Evolutionary conservation across 2,329 filamentous ascomycete genomes (phyloP).

Genomic region (Cordyceps cateniannulata): DNA sequence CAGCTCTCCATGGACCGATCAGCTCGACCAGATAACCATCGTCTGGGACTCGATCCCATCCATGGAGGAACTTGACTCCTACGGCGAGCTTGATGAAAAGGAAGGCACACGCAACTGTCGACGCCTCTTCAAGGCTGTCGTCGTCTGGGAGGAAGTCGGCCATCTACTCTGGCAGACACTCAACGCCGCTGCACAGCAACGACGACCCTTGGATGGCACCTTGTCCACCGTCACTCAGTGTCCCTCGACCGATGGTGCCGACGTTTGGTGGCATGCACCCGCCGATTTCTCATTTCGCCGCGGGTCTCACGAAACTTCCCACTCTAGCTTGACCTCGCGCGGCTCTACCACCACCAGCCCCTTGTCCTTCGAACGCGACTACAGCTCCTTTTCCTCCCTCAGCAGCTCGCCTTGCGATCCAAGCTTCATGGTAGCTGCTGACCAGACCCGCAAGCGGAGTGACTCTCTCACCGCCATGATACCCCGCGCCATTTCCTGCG

Average conservation of each 20-base stretch:
- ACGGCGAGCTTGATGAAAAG: constrained; percentile 26
- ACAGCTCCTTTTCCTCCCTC: neutral
- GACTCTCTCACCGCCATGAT: constrained; percentile 10
- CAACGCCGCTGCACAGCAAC: constrained; percentile 12
- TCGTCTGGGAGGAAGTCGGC: constrained; percentile 33
- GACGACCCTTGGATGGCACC: neutral
- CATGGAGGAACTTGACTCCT: constrained; percentile 28
- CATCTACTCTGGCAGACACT: constrained; percentile 28
- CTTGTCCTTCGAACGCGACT: constrained; percentile 2
- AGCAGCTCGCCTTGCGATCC: constrained; percentile 5
- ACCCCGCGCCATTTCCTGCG: constrained; percentile 11
- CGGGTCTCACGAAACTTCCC: constrained; percentile 5
- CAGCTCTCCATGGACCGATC: constrained; percentile 24
- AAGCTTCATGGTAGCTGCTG: neutral
- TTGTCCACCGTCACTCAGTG: neutral
- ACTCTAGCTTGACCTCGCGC: constrained; percentile 5
- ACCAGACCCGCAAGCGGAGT: constrained; percentile 2
- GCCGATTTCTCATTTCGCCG: neutral
- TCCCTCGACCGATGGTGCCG: neutral
- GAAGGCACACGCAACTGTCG: constrained; percentile 31
- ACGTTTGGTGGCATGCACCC: constrained; percentile 2
- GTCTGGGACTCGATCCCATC: constrained; percentile 27
- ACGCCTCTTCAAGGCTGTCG: constrained; percentile 31
- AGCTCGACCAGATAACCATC: constrained; percentile 28
- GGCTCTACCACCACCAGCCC: neutral